Percentiles rank a stretch among this genome's conserved stretches.
phyloP scores from a whole-genome alignment of 2,329 filamentous ascomycete species.

The Xylaria sp. region DNA sequence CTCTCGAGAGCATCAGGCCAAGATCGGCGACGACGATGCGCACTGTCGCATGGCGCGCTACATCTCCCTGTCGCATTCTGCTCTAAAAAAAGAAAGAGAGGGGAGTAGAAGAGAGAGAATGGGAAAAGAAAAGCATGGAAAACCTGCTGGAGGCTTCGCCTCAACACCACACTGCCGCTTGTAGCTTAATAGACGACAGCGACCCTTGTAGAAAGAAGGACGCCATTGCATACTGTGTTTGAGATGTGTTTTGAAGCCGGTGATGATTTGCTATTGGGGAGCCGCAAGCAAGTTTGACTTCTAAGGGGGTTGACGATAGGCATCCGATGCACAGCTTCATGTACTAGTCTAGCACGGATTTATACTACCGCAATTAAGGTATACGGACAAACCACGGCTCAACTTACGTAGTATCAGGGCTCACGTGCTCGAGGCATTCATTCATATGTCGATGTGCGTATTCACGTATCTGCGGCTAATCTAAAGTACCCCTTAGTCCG shows the following conservation, averaged over 20 bases:
- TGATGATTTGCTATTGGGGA: conserved; percentile 4
- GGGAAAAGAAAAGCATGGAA: conserved; percentile 2
- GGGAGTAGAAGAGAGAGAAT: background rate
- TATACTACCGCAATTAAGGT: background rate
- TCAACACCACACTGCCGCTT: background rate
- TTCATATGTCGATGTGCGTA: background rate
- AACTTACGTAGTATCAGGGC: background rate
- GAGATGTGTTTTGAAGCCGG: conserved; percentile 2
- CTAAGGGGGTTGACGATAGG: background rate
- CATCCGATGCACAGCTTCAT: background rate
- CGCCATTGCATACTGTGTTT: conserved; percentile 3
- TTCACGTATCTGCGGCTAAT: background rate
- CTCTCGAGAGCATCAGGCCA: conserved; percentile 1
- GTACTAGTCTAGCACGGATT: background rate
- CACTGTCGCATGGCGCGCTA: conserved; percentile 10
- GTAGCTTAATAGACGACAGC: background rate
- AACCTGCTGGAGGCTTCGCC: background rate
- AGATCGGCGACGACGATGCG: conserved; percentile 3
- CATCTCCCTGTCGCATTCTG: background rate
- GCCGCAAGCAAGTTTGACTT: conserved; percentile 1
- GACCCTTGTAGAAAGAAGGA: background rate
- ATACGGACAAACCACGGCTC: background rate
- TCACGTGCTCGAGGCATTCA: background rate
- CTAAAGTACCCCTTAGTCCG: background rate
- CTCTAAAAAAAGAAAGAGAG: conserved; percentile 8